A percentile compares a stretch with the other conserved stretches of the same genome.
phyloP scores from a whole-genome alignment of 2,329 filamentous ascomycete genomes.

The Chaetomiaceae sp. region DNA sequence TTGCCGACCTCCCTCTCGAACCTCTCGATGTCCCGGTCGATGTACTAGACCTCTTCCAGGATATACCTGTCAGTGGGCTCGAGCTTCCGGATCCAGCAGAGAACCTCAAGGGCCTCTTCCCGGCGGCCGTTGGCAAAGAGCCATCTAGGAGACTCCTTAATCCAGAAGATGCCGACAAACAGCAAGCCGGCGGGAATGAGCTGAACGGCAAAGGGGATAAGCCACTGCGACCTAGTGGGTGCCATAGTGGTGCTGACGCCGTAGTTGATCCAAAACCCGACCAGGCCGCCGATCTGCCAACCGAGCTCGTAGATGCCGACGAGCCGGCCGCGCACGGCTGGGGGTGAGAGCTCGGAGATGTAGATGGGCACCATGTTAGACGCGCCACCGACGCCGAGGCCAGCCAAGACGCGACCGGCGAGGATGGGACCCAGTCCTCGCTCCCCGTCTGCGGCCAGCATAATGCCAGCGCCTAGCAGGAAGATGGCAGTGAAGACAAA shows the following conservation, averaged over 20 bases:
- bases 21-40: constrained; percentile 63
- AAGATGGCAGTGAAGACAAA: constrained; percentile 58
- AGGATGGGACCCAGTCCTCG: constrained; percentile 60
- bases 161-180: constrained; percentile 51
- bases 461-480: constrained; percentile 63
- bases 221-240: constrained; percentile 50
- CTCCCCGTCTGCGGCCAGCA: constrained; percentile 58
- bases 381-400: constrained; percentile 56
- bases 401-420: constrained; percentile 56
- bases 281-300: constrained; percentile 57
- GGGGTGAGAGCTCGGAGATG: constrained; percentile 54
- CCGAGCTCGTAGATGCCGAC: constrained; percentile 63
- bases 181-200: constrained; percentile 61
- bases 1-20: constrained; percentile 57
- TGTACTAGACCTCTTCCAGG: constrained; percentile 63
- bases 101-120: constrained; percentile 50
- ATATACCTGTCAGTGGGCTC: constrained; percentile 56
- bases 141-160: constrained; percentile 64
- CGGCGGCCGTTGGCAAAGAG: constrained; percentile 56
- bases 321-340: constrained; percentile 57
- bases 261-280: constrained; percentile 63
- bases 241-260: constrained; percentile 49
- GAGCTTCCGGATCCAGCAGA: constrained; percentile 61
- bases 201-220: constrained; percentile 60
- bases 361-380: constrained; percentile 60